Base-by-base conservation (phyloP, 2,329 filamentous ascomycete species). In the Nemania serpens region DNA sequence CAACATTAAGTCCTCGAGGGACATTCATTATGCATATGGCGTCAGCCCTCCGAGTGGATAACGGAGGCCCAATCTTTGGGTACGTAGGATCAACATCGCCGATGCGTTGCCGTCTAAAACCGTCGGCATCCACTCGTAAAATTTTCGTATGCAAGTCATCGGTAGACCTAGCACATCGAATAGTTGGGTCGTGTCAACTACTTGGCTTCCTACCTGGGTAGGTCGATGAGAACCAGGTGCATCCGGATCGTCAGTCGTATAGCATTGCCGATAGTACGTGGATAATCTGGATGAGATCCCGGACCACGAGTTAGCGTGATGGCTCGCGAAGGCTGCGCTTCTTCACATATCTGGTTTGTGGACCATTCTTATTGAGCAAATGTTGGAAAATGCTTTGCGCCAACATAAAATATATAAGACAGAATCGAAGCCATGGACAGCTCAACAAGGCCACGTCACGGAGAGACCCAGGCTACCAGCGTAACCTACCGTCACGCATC, bases 101-200 rank as follows among this genome's bases (percentile, higher is more conserved):
- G 36, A 57, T 47, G 43, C 51, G 15, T 12, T 22, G 11, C 45
- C 13, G 25, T 49, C 12, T 22, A 22, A 36, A 41, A 39, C 36
- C 20, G n/a, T 12, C 33, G 9, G 34, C 29, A 51, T 48, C 22
- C 39, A 47, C 50, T 20, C 56, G 25, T 25, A 46, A 25, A 45
- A 13, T 34, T 15, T 29, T 18, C 36, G 13, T n/a, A 50, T 54
- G 54, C 33, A 58, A 51, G 55, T 54, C 54, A 55, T 46, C 37
- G n/a, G 54, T 9, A 48, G 33, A 54, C n/a, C 46, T 59, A 47
- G 33, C 47, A 47, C 33, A 55, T 46, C 33, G 18, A 20, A 22
- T 48, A 15, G 33, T 50, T 45, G 12, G 42, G 37, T 43, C 36
- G 41, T 52, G 9, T 51, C 17, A 52, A 37, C 18, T 18, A 15